Evolutionary conservation across 306 rosid genomes (phyloP).

Genomic region (Prunus mira): DNA sequence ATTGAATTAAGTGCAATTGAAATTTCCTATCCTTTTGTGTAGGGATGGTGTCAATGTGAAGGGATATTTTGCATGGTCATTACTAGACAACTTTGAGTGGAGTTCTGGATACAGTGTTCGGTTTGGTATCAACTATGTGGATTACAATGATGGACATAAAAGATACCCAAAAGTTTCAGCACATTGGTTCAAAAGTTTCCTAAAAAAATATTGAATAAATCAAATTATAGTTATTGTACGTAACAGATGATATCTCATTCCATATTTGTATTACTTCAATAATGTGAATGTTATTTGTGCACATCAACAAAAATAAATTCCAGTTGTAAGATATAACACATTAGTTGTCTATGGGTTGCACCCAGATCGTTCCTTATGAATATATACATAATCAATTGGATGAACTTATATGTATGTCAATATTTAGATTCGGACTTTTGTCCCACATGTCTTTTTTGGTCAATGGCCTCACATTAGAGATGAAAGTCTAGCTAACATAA

Average conservation of each 20-base stretch:
- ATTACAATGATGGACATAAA: conserved; percentile 45
- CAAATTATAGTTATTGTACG: neutral
- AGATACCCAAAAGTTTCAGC: conserved; percentile 62
- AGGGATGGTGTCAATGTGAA: conserved; percentile 63
- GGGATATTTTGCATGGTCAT: conserved; percentile 72
- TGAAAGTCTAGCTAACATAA: too few relatives aligned
- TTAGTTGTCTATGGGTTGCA: too few relatives aligned
- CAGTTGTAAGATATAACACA: too few relatives aligned
- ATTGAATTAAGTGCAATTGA: neutral
- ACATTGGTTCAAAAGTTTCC: conserved; percentile 58
- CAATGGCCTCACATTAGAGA: too few relatives aligned
- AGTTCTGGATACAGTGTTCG: conserved; percentile 46
- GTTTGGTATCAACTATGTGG: conserved; percentile 59
- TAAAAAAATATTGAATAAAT: conserved; percentile 12
- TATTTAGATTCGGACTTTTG: too few relatives aligned
- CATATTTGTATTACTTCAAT: too few relatives aligned
- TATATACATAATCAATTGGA: too few relatives aligned
- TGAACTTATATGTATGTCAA: too few relatives aligned
- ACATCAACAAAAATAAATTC: too few relatives aligned
- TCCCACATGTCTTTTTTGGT: too few relatives aligned
- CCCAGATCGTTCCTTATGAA: too few relatives aligned
- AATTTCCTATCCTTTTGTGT: neutral
- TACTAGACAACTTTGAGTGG: conserved; percentile 70
- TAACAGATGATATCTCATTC: too few relatives aligned
- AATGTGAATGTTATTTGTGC: neutral